Percentiles rank a stretch among this genome's conserved stretches.
Conservation (phyloP, 2,329 filamentous ascomycete genomes). For the Furcasterigmium furcatum region DNA sequence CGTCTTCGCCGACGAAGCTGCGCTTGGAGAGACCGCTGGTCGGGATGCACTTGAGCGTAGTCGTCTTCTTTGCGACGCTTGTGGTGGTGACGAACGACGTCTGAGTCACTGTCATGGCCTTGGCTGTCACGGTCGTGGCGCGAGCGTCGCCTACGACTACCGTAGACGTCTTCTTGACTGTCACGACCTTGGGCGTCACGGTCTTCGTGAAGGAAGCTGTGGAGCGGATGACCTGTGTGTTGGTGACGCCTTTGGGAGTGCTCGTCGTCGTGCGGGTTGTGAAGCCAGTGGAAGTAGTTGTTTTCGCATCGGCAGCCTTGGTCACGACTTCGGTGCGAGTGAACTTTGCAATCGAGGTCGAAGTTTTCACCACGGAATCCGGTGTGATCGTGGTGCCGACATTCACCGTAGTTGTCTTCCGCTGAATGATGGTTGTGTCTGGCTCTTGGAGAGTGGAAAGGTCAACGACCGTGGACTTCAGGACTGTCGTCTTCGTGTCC, state of each 20-base stretch:
- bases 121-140: constrained; percentile 1
- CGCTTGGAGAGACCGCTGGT: not conserved
- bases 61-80: not conserved
- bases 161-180: not conserved
- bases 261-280: constrained; percentile 13
- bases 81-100: constrained; percentile 4
- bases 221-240: constrained; percentile 2
- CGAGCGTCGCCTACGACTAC: not conserved
- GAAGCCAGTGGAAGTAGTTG: constrained; percentile 2
- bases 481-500: not conserved
- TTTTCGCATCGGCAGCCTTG: constrained; percentile 1
- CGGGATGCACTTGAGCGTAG: constrained; percentile 2
- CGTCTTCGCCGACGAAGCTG: not conserved
- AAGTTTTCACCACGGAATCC: constrained; percentile 15
- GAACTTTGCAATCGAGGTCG: constrained; percentile 1
- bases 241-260: constrained; percentile 18
- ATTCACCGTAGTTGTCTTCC: constrained; percentile 20
- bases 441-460: constrained; percentile 5
- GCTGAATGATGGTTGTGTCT: constrained; percentile 20
- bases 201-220: constrained; percentile 4
- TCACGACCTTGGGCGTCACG: constrained; percentile 2
- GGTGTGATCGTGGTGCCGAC: constrained; percentile 28
- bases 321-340: constrained; percentile 8
- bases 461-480: not conserved
- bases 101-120: not conserved